A percentile compares a stretch with the other conserved stretches of the same genome.
phyloP scores from a whole-genome alignment of 495 filamentous ascomycete species.

The Podospora fimiseda region DNA sequence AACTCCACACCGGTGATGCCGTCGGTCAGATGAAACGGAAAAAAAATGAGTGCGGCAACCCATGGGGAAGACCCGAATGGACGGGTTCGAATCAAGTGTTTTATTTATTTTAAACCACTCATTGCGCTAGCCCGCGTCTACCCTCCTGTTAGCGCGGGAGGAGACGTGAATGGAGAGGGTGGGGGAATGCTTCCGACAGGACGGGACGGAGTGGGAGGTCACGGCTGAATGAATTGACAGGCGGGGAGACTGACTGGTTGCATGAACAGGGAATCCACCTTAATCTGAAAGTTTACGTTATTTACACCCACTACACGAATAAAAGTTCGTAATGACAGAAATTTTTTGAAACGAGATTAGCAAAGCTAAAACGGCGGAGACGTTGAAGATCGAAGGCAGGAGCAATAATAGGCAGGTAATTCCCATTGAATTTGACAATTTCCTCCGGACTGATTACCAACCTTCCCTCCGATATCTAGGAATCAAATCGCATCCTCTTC shows the following conservation, averaged over 20 bases:
- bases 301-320: too few species aligned
- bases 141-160: background rate
- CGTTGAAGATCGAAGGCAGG: background rate
- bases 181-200: background rate
- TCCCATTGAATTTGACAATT: too few species aligned
- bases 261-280: too few species aligned
- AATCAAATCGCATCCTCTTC: too few species aligned
- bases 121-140: background rate
- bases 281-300: too few species aligned
- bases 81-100: background rate
- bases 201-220: background rate
- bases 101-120: background rate
- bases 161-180: background rate
- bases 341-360: background rate
- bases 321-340: too few species aligned
- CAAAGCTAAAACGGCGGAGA: background rate
- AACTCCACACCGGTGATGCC: background rate
- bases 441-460: too few species aligned
- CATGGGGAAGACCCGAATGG: slow-evolving; percentile 2
- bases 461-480: too few species aligned
- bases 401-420: too few species aligned
- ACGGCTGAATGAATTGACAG: background rate
- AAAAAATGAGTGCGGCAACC: background rate
- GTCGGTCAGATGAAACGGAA: background rate
- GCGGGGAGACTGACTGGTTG: too few species aligned